Base-by-base conservation (phyloP, 768 basidiomycete species). In the Chalciporus piperatus region DNA sequence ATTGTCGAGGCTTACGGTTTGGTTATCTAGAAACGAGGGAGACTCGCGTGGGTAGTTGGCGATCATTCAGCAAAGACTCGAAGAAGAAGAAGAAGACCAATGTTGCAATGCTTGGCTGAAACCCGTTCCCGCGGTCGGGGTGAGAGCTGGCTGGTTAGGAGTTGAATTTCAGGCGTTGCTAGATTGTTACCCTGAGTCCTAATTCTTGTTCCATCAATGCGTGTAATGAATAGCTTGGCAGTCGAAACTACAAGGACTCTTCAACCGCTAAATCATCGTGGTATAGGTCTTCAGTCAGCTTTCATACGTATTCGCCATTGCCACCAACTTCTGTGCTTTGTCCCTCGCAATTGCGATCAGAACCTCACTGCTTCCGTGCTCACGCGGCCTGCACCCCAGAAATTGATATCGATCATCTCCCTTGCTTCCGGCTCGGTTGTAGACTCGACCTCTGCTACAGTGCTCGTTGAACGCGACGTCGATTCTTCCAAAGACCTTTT, bases 61-160 rank as follows among this genome's bases (percentile, higher is more conserved):
- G 92, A 50, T 74, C 72, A 22, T 94, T 94, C 63, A 69, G 79
- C 12, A 83, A 74, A 54, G 72, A 46, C 47, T 74, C 78, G 35
- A 89, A 87, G 71, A 92, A 90, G 79, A 94, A 92, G 75, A 91
- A 91, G 71, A 92, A 89, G 70, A 56, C 75, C 47, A 90, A 91
- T 70, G 73, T 69, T 46, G 70, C 74, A 41, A 67, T 89, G 52
- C 83, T 91, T 45, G 89, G 87, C 61, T 88, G 66, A 80, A 71
- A 16, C n/a, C 10, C 22, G 11, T 46, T 35, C 5, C 4, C 8
- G 33, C 16, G 16, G 14, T 37, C 35, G 35, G n/a, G 16, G 8
- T n/a, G 6, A 37, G 35, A n/a, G 35, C 16, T 8, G 17, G 9
- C 20, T 41, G 19, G 39, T n/a, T 23, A 20, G 20, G 20, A 10